Evolutionary conservation across 768 basidiomycete genomes (phyloP).

Genomic region (Lactifluus pinguis): DNA sequence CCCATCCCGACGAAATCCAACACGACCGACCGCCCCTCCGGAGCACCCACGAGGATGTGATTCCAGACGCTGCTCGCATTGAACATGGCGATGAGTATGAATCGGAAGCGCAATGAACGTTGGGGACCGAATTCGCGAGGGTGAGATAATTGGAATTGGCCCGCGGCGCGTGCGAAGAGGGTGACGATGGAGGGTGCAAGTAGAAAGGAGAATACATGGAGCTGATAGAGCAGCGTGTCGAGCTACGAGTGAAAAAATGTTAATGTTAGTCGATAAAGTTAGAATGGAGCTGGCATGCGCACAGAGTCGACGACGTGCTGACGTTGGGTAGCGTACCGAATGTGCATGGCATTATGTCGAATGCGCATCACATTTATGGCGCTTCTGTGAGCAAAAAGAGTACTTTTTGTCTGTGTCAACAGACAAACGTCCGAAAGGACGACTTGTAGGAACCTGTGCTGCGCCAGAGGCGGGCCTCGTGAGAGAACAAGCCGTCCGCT

Average conservation of each 20-base stretch:
- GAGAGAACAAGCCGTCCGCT: background rate
- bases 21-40: slow-evolving; percentile 53
- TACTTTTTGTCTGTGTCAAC: slow-evolving; percentile 2
- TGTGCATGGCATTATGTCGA: slow-evolving; percentile 36
- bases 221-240: slow-evolving; percentile 60
- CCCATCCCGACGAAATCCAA: slow-evolving; percentile 77
- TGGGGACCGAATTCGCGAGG: slow-evolving; percentile 59
- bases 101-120: slow-evolving; percentile 62
- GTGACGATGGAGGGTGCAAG: slow-evolving; percentile 58
- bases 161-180: slow-evolving; percentile 43
- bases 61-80: slow-evolving; percentile 54
- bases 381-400: background rate
- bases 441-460: background rate
- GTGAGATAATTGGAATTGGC: slow-evolving; percentile 57
- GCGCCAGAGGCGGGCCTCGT: background rate
- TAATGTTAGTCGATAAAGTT: slow-evolving; percentile 5
- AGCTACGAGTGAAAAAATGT: slow-evolving; percentile 34
- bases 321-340: slow-evolving; percentile 46
- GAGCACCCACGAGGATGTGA: slow-evolving; percentile 44
- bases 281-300: slow-evolving; percentile 21
- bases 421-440: slow-evolving; percentile 14
- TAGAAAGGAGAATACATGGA: slow-evolving; percentile 70
- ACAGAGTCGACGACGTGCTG: slow-evolving; percentile 64
- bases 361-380: slow-evolving; percentile 24
- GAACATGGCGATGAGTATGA: slow-evolving; percentile 45